A percentile compares a stretch with the other conserved stretches of the same genome.
Evolutionary conservation across 345 rosid species (phyloP).

Genomic region (Balakata baccata): DNA sequence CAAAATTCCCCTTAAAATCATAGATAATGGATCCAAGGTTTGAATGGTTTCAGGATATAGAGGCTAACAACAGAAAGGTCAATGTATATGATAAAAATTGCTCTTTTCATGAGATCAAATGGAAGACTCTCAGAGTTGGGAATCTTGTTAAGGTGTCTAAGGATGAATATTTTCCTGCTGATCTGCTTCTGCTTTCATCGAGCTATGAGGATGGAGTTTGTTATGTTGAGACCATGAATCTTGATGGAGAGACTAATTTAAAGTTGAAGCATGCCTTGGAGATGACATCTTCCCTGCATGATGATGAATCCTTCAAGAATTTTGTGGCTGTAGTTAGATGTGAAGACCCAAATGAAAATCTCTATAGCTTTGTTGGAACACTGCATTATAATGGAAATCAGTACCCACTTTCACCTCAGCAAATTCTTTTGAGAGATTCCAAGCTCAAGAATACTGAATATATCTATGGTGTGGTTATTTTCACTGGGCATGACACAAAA

Average conservation of each 20-base stretch:
- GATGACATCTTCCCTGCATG: constrained; percentile 35
- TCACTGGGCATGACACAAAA: constrained; percentile 92
- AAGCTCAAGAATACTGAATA: constrained; percentile 72
- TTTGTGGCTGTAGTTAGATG: constrained; percentile 59
- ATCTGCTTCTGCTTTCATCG: constrained; percentile 80
- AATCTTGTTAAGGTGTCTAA: constrained; percentile 60
- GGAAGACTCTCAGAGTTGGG: constrained; percentile 82
- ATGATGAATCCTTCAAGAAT: constrained; percentile 38
- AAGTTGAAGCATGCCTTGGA: constrained; percentile 76
- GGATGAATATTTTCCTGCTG: constrained; percentile 90
- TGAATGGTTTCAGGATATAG: constrained; percentile 58
- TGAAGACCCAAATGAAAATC: constrained; percentile 84
- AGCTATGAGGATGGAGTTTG: constrained; percentile 73
- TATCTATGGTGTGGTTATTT: constrained; percentile 65
- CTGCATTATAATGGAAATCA: constrained; percentile 33
- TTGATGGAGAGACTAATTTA: constrained; percentile 90
- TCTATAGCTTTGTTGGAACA: constrained; percentile 76
- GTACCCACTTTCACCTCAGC: constrained; percentile 61
- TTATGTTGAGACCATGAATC: constrained; percentile 91
- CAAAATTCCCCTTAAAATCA: neutral
- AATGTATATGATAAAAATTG: constrained; percentile 36
- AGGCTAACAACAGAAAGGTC: constrained; percentile 77
- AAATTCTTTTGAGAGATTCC: constrained; percentile 82
- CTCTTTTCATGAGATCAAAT: constrained; percentile 43
- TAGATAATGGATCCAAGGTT: constrained; percentile 12